phyloP scores from a whole-genome alignment of 805 yeast genomes.

The Saccharomycopsis capsularis region DNA sequence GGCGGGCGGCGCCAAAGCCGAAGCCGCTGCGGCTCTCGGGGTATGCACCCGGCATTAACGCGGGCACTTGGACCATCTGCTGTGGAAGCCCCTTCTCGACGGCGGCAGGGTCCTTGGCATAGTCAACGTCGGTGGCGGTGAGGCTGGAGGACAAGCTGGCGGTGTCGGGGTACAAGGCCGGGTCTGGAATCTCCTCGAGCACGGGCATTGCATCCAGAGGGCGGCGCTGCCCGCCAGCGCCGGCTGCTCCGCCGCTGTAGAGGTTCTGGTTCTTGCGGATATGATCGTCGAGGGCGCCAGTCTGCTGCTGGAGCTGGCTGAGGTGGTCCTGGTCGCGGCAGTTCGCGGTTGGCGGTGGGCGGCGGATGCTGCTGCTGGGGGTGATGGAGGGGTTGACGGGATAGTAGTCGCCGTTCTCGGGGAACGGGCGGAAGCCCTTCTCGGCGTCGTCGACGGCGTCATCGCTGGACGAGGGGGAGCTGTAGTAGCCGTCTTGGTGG shows the following conservation, averaged over 20 bases:
- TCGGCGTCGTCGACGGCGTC: conserved; percentile 22
- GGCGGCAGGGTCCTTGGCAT: neutral
- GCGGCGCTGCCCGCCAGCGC: neutral
- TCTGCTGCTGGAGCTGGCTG: neutral
- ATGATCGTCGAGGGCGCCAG: neutral
- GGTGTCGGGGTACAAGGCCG: too few species aligned
- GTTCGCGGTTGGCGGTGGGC: neutral
- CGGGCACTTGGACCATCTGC: neutral
- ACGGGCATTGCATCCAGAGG: neutral
- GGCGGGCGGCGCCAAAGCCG: neutral
- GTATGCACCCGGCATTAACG: neutral
- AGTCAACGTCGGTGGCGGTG: conserved; percentile 2
- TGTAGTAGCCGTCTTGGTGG: neutral
- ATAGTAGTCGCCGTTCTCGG: conserved; percentile 11
- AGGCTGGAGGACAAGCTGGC: neutral
- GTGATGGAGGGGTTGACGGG: conserved; percentile 5
- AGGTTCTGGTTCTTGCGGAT: neutral
- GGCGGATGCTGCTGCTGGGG: neutral
- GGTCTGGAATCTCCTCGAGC: neutral
- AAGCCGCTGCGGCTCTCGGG: too few species aligned
- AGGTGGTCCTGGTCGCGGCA: neutral
- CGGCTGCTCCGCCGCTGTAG: neutral
- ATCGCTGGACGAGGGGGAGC: conserved; percentile 5
- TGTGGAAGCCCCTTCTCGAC: neutral
- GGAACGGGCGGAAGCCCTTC: conserved; percentile 15